Base-by-base conservation (phyloP, 805 yeast genomes). In the Candida verbasci region DNA sequence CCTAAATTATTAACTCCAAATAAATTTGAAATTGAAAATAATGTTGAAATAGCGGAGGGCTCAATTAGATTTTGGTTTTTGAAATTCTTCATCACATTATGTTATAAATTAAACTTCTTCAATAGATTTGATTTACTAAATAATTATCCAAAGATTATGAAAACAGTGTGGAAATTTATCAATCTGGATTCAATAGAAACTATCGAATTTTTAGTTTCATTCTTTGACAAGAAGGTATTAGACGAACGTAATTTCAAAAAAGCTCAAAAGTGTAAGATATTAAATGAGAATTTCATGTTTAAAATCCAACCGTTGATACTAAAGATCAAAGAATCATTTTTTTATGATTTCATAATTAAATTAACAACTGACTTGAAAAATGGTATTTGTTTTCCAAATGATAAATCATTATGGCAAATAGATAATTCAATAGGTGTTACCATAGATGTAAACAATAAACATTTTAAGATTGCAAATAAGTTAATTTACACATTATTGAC, bases 261-360 rank as follows among this genome's bases (percentile, higher is more conserved):
- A 49, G 65, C 80, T 41, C 74, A 87, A 0, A 89, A 88, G 53
- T 74, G 86, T 42, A 76, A 78, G 41, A 72, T 88, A 11, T 72
- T 91, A 49, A 86, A 86, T 47, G 97, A 89, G 52, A 76, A 83
- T 68, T 75, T 81, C 16, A 51, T 87, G 40, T 68, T 70, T 18
- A 78, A 78, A 37, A 45, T 86, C 21, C 73, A 77, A 23, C 66
- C 73, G 3, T 54, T 86, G 3, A 78, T 55, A 27, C 29, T 34
- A 20, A 59, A 49, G 37, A 33, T 43, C 23, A 58, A 41, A 21
- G 53, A 44, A 15, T 54, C 56, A 5, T 47, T 53, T 9, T 61
- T 76, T 11, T 62, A 72, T 39, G 55, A 60, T 3, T 74, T 83
- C 40, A 60, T 86, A 45, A 38, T 64, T 10, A 60, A 62, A 26